These are phyloP conservation scores for Talaromyces atroroseus DNA, from an alignment of 2,329 filamentous ascomycete species.

Conservation along the genomic window DNA sequence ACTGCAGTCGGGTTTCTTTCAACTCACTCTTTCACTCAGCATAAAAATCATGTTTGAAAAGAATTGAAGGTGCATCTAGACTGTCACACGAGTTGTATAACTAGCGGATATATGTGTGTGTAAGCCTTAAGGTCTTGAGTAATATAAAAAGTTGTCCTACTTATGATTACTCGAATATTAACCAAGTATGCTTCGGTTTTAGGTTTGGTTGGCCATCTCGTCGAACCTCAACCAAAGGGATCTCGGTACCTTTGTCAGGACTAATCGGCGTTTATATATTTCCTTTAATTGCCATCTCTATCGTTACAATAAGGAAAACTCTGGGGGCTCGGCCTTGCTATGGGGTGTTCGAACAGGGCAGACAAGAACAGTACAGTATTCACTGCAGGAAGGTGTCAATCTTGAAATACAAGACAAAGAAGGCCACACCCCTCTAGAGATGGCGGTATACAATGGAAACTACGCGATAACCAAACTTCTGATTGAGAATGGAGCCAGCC, in stretches of 20 bases:
- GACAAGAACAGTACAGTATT: background rate
- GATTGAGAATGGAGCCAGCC: background rate
- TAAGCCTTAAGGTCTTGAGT: too few relatives aligned
- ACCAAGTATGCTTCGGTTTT: too few relatives aligned
- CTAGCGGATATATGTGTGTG: too few relatives aligned
- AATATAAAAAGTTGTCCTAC: too few relatives aligned
- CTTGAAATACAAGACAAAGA: background rate
- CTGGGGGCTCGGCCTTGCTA: slow-evolving; percentile 6
- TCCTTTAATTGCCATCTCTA: slow-evolving; percentile 15
- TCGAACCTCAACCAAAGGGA: background rate
- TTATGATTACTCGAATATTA: too few relatives aligned
- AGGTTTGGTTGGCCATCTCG: too few relatives aligned
- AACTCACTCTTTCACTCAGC: too few relatives aligned
- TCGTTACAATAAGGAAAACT: slow-evolving; percentile 4
- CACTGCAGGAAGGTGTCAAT: background rate
- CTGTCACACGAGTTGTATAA: too few relatives aligned
- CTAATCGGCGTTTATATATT: slow-evolving; percentile 8
- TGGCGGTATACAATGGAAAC: background rate
- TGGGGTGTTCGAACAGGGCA: slow-evolving; percentile 11
- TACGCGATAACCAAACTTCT: background rate
- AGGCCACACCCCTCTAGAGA: background rate
- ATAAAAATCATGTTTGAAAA: too few relatives aligned
- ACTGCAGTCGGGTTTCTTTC: too few relatives aligned
- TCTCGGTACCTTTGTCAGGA: slow-evolving; percentile 13
- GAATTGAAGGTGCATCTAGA: too few relatives aligned